Base-by-base conservation (phyloP, 768 basidiomycete genomes). In the Mycena venus region DNA sequence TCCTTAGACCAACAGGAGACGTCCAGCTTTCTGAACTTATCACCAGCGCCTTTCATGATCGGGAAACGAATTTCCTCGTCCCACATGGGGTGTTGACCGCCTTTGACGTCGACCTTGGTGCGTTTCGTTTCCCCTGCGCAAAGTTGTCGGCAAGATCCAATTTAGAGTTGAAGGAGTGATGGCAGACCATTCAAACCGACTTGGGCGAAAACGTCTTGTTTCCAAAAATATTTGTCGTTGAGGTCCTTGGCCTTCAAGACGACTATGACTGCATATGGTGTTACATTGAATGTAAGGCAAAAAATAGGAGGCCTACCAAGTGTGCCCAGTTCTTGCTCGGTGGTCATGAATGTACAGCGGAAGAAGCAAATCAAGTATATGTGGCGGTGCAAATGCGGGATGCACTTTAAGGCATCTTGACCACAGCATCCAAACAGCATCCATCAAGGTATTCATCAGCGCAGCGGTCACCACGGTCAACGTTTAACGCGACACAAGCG, bases 11-110 rank as follows among this genome's bases (percentile, higher is more conserved):
- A 98, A 79, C 95, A 96, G 17, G 92, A 89, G 1, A 98, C 86
- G 75, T 93, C 91, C 49, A 98, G 81, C 63, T 87, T 90, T 81
- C 93, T 85, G 75, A 86, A 85, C 75, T 91, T 91, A 38, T 90
- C 89, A 11, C 80, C 81, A 0, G 81, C 75, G n/a, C 90, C 89
- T 78, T 90, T 91, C 77, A 89, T 81, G 58, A 99, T 87, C 7
- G 92, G 89, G 81, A 96, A 92, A 51, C 96, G 91, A 64, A 97
- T 82, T 82, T 98, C 96, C 38, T 91, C 91, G 80, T 98, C 97
- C 96, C 97, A 99, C 72, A 93, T 90, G 2, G 97, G 97, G 82
- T 95, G 94, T 80, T 99, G 97, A 0, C 97, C 97, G 3, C 97
- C 97, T 80, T 93, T 96, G 76, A 91, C 87, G 78, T 96, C 94